Conservation (phyloP, 805 yeast species). For the Metschnikowia sp. region DNA sequence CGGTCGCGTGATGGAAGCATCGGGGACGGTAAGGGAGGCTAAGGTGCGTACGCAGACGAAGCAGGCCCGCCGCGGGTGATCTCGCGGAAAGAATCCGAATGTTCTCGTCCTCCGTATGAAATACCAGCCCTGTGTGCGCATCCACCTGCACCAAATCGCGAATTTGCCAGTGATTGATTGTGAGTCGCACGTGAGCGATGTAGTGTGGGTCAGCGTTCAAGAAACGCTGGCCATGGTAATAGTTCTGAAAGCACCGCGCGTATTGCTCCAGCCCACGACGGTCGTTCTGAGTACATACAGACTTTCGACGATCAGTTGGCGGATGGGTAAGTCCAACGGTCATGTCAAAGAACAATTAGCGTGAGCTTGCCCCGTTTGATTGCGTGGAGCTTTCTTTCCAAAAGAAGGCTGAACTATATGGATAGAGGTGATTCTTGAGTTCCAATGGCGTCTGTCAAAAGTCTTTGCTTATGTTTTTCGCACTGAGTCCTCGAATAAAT, state of each 20-base stretch:
- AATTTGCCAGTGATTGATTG: constrained; percentile 71
- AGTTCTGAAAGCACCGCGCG: constrained; percentile 40
- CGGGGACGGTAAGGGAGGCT: constrained; percentile 62
- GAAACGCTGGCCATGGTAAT: constrained; percentile 37
- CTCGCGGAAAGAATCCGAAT: constrained; percentile 28
- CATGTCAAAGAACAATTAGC: not conserved
- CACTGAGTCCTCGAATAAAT: too few species aligned
- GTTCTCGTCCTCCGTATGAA: constrained; percentile 56
- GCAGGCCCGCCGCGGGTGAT: not conserved
- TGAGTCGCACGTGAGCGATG: constrained; percentile 28
- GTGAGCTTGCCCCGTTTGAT: too few species aligned
- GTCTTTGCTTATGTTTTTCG: too few species aligned
- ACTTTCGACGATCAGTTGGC: constrained; percentile 1
- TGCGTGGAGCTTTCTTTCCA: too few species aligned
- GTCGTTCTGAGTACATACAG: not conserved
- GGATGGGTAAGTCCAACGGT: constrained; percentile 3
- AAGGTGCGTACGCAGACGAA: constrained; percentile 9
- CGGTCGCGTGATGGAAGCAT: constrained; percentile 56
- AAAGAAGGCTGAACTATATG: too few species aligned
- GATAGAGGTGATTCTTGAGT: too few species aligned
- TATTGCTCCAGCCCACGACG: constrained; percentile 3
- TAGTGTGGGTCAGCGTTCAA: constrained; percentile 36
- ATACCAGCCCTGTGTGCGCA: constrained; percentile 41
- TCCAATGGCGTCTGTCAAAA: too few species aligned
- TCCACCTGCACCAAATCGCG: constrained; percentile 65